Conservation (phyloP, 2,329 filamentous ascomycete genomes). For the Pseudogymnoascus sp. region DNA sequence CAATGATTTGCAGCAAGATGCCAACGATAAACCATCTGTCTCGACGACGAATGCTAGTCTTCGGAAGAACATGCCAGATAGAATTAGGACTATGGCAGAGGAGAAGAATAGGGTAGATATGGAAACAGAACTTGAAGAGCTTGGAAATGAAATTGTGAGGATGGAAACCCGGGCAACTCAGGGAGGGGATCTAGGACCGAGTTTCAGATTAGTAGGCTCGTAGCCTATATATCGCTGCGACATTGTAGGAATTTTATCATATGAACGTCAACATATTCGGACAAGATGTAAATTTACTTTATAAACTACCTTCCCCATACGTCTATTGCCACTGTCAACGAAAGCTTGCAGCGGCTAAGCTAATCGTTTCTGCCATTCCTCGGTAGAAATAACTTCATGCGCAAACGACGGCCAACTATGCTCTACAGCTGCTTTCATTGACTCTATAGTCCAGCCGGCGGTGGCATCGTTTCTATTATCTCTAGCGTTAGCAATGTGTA, state of each 20-base stretch:
- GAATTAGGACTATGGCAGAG: neutral
- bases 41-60: too few species aligned
- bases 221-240: neutral
- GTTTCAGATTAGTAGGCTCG: neutral
- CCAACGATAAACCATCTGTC: neutral
- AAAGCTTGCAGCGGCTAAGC: neutral
- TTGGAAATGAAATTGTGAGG: neutral
- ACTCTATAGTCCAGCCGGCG: conserved; percentile 19
- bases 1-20: neutral
- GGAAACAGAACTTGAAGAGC: neutral
- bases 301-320: neutral
- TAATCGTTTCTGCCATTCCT: neutral
- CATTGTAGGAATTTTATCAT: neutral
- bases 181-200: neutral
- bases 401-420: conserved; percentile 25
- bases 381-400: conserved; percentile 16
- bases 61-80: too few species aligned
- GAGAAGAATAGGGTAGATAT: neutral
- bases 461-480: conserved; percentile 16
- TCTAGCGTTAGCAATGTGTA: neutral
- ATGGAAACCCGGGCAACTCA: neutral
- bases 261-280: neutral
- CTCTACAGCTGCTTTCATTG: conserved; percentile 20
- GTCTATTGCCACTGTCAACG: neutral
- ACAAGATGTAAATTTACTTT: neutral